These are phyloP conservation scores for Striga asiatica DNA, from an alignment of 257 asterid genomes.

Conservation along the genomic window DNA sequence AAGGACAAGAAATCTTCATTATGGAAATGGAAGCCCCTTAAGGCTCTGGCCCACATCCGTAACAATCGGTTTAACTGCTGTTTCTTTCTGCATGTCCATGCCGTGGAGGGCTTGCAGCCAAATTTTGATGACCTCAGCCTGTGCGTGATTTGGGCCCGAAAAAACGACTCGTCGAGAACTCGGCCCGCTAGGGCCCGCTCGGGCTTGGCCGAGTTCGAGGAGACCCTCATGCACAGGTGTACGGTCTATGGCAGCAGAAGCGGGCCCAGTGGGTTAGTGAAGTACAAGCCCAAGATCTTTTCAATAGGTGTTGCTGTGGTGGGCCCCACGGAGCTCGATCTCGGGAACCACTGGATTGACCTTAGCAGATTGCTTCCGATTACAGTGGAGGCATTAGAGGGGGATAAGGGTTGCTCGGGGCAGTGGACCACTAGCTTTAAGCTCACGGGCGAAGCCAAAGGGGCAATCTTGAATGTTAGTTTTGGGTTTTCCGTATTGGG, in stretches of 20 bases:
- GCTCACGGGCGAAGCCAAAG: conserved; percentile 74
- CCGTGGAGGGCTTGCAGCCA: conserved; percentile 58
- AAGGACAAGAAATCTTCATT: conserved; percentile 57
- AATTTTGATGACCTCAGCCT: conserved; percentile 47
- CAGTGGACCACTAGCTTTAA: conserved; percentile 86
- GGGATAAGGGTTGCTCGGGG: conserved; percentile 51
- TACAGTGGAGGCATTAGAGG: conserved; percentile 59
- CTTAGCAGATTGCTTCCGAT: conserved; percentile 83
- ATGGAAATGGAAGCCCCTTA: conserved; percentile 85
- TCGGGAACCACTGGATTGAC: conserved; percentile 80
- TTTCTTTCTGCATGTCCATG: conserved; percentile 73
- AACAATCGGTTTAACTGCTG: conserved; percentile 49
- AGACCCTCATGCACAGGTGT: conserved; percentile 66
- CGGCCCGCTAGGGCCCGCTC: conserved; percentile 37
- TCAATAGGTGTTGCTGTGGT: conserved; percentile 45
- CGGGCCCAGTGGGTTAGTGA: conserved; percentile 38
- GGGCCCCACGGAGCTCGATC: conserved; percentile 52
- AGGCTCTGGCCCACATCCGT: conserved; percentile 49
- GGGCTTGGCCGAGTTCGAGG: conserved; percentile 66
- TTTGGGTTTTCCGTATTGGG: conserved; percentile 60
- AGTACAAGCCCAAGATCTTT: conserved; percentile 64
- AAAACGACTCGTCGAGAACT: conserved; percentile 40
- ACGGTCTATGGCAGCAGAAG: conserved; percentile 43
- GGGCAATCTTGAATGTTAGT: conserved; percentile 65
- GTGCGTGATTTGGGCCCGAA: conserved; percentile 62